A percentile compares a stretch with the other conserved stretches of the same genome.
These are phyloP conservation scores for Dothideomycetidae sp. DNA, from an alignment of 2,329 filamentous ascomycete species.

Conservation along the genomic window DNA sequence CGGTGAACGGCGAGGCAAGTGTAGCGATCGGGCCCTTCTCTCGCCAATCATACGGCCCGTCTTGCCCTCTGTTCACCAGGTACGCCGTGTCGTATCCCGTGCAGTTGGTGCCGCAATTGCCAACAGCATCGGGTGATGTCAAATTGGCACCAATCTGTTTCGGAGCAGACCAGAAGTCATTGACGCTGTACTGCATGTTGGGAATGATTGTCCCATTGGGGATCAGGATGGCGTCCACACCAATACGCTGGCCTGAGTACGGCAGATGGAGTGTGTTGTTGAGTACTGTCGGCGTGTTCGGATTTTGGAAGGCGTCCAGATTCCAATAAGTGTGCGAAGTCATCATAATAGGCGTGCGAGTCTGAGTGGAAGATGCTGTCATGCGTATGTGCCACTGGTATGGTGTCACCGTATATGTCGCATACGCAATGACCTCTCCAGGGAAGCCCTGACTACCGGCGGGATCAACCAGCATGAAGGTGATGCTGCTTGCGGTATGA, in stretches of 20 bases:
- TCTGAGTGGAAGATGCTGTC: conserved; percentile 53
- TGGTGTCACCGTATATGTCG: conserved; percentile 57
- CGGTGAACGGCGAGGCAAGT: conserved; percentile 59
- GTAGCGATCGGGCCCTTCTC: conserved; percentile 45
- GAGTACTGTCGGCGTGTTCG: conserved; percentile 47
- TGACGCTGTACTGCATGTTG: conserved; percentile 52
- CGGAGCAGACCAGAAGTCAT: conserved; percentile 69
- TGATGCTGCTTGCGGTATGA: conserved; percentile 52
- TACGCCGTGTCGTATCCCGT: conserved; percentile 73
- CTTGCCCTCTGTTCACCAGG: conserved; percentile 47
- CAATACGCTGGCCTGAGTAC: conserved; percentile 56
- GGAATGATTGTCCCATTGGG: conserved; percentile 47
- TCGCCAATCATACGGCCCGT: conserved; percentile 50
- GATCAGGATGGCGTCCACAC: conserved; percentile 42
- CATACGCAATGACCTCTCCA: conserved; percentile 57
- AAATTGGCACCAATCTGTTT: conserved; percentile 67
- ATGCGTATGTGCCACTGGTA: conserved; percentile 61
- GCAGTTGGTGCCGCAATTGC: conserved; percentile 70
- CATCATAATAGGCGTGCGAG: conserved; percentile 73
- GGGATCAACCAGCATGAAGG: conserved; percentile 58
- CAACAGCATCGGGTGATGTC: conserved; percentile 44
- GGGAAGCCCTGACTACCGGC: conserved; percentile 67
- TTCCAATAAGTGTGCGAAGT: conserved; percentile 71
- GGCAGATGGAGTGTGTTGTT: conserved; percentile 63
- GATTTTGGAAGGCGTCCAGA: conserved; percentile 63